Evolutionary conservation across 2,329 filamentous ascomycete genomes (phyloP), one percentile per base, ranked within the genome.

Genomic region (Lasiodiplodia gonubiensis): DNA sequence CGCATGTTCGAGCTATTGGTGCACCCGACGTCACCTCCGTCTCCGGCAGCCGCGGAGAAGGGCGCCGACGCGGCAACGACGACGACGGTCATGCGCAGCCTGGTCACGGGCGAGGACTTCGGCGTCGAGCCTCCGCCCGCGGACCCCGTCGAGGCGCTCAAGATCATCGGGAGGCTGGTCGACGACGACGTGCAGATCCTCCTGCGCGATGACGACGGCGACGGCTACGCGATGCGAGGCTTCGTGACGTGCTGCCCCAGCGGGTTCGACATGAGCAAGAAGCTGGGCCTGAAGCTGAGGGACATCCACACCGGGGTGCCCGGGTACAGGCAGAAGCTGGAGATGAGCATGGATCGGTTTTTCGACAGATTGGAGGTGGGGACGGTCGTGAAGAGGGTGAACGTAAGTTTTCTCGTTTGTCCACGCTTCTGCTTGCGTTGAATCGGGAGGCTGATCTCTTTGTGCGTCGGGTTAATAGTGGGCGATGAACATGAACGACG

Each of bases 1-100:
- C 80, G 72, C 1, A 81, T 89, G 74, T 42, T 42, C 39, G 39
- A 42, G 18, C 39, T n/a, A 6, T 1, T 6, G 27, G 27, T 27
- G 27, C 27, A 6, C 27, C 27, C 27, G 27, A 27, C 37, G 37
- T 1, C 37, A 2, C 8, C 39, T 18, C 16, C 39, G 39, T 8
- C 39, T 3, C 16, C 39, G 8, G 16, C 39, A 2, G 2, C 39
- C 30, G 30, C 30, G 30, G 30, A 33, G 30, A 33, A 33, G 7
- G 30, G 30, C 10, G n/a, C n/a, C n/a, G 7, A 2, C 10, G 30
- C 30, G 30, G 4, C 16, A 42, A 16, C 37, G 6, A 42, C 37
- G 16, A 39, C 11, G 39, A n/a, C 39, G 18, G 18, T 18, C 7
- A 16, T 42, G 39, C 39, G 18, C 39, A 42, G 39, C 16, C 18